phyloP scores from a whole-genome alignment of 352 stramenopile genomes.

The Pythium brachiatum region DNA sequence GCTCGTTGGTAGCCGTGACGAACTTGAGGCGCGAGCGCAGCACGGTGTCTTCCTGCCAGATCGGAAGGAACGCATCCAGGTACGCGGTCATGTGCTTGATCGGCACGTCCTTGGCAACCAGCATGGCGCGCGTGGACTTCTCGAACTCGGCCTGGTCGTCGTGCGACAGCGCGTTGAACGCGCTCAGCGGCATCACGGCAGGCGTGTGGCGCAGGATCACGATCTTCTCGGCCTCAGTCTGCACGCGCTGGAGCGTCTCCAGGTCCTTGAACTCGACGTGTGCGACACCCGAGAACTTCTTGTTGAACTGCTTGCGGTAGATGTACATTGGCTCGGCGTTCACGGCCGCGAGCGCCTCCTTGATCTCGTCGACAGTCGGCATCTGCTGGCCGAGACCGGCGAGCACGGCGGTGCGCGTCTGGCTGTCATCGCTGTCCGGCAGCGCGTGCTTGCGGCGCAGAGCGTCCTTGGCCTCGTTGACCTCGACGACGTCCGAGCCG shows the following conservation, averaged over 20 bases:
- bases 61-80: slow-evolving; percentile 59
- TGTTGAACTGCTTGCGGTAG: slow-evolving; percentile 64
- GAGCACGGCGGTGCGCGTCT: slow-evolving; percentile 68
- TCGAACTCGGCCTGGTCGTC: slow-evolving; percentile 82
- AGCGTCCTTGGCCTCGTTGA: slow-evolving; percentile 74
- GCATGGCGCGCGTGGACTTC: slow-evolving; percentile 76
- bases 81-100: slow-evolving; percentile 68
- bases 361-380: slow-evolving; percentile 82
- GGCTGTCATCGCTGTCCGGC: slow-evolving; percentile 57
- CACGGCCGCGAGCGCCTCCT: slow-evolving; percentile 52
- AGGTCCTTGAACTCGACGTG: slow-evolving; percentile 75
- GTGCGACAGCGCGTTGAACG: slow-evolving; percentile 61
- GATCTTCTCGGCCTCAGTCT: slow-evolving; percentile 49
- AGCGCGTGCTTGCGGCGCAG: slow-evolving; percentile 75
- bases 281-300: slow-evolving; percentile 70
- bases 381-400: slow-evolving; percentile 53
- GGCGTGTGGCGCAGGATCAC: slow-evolving; percentile 60
- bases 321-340: slow-evolving; percentile 71
- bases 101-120: slow-evolving; percentile 81
- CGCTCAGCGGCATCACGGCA: slow-evolving; percentile 45
- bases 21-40: slow-evolving; percentile 74
- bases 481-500: slow-evolving; percentile 72
- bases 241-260: slow-evolving; percentile 47
- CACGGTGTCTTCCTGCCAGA: slow-evolving; percentile 68
- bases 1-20: slow-evolving; percentile 54